These are phyloP conservation scores for Fusarium agapanthi DNA, from an alignment of 2,329 filamentous ascomycete genomes.

Conservation along the genomic window DNA sequence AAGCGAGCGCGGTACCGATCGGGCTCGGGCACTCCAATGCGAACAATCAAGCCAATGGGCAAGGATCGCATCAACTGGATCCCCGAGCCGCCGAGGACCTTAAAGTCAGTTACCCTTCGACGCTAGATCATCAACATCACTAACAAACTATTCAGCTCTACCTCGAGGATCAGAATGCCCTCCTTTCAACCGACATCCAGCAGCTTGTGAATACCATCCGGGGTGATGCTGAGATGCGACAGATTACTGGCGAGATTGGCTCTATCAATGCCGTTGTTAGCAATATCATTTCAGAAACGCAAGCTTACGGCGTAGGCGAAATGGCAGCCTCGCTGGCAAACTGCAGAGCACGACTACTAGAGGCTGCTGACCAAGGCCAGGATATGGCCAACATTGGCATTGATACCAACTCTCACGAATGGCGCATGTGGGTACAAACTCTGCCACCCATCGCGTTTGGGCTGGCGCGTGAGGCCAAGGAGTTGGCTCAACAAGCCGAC, in stretches of 20 bases:
- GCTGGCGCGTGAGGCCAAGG: slow-evolving; percentile 83
- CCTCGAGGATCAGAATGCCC: slow-evolving; percentile 82
- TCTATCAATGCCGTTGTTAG: slow-evolving; percentile 76
- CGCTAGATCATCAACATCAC: background rate
- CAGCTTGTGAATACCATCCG: slow-evolving; percentile 79
- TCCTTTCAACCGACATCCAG: slow-evolving; percentile 82
- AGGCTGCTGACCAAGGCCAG: slow-evolving; percentile 68
- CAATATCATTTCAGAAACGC: slow-evolving; percentile 73
- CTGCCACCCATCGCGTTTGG: slow-evolving; percentile 88
- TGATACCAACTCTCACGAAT: slow-evolving; percentile 60
- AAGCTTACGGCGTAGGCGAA: slow-evolving; percentile 62
- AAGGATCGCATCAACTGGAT: slow-evolving; percentile 50
- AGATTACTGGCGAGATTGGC: slow-evolving; percentile 74
- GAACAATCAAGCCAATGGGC: slow-evolving; percentile 52
- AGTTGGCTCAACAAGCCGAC: slow-evolving; percentile 62
- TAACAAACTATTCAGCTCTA: slow-evolving; percentile 65
- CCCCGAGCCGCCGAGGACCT: slow-evolving; percentile 58
- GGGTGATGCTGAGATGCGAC: slow-evolving; percentile 67
- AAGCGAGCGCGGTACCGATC: slow-evolving; percentile 47
- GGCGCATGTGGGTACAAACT: slow-evolving; percentile 72
- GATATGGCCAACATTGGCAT: slow-evolving; percentile 63
- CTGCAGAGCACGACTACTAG: slow-evolving; percentile 72
- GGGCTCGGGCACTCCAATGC: slow-evolving; percentile 49
- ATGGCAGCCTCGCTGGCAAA: slow-evolving; percentile 66
- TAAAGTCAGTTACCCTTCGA: slow-evolving; percentile 47